Percentiles rank a stretch among this genome's conserved stretches.
Conservation (phyloP, 2,329 filamentous ascomycete genomes). For the Amauroascus verrucosus region DNA sequence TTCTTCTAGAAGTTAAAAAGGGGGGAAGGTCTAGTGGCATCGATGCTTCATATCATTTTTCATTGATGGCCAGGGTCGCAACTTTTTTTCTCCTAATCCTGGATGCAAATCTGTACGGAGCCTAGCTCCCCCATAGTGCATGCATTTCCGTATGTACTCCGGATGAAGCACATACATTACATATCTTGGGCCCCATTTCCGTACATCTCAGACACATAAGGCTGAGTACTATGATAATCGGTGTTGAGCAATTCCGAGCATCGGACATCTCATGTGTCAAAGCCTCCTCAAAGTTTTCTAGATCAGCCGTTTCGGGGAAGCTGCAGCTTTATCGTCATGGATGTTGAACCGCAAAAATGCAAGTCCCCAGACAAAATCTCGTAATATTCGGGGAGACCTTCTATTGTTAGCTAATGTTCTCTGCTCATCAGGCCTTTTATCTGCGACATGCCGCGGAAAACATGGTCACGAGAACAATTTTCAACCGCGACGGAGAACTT, state of each 20-base stretch:
- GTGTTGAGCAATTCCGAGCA: neutral
- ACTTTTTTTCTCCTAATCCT: neutral
- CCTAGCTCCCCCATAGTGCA: neutral
- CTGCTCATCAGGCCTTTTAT: neutral
- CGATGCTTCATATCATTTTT: neutral
- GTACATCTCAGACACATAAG: neutral
- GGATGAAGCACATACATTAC: neutral
- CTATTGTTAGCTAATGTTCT: neutral
- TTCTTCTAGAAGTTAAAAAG: conserved; percentile 3
- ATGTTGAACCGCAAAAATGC: neutral
- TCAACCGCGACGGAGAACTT: neutral
- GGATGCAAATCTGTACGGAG: neutral
- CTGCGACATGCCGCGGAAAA: neutral
- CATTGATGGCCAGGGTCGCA: neutral
- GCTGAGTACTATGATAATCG: neutral
- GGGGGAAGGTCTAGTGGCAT: neutral
- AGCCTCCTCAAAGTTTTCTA: neutral
- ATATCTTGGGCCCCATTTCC: neutral
- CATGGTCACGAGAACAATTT: neutral
- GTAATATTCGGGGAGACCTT: neutral
- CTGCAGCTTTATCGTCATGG: conserved; percentile 2
- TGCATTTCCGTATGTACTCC: conserved; percentile 1
- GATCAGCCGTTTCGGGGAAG: neutral
- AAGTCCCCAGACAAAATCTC: neutral
- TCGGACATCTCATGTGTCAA: neutral